Conservation (phyloP, 257 asterid species). For the Gentiana dahurica region DNA sequence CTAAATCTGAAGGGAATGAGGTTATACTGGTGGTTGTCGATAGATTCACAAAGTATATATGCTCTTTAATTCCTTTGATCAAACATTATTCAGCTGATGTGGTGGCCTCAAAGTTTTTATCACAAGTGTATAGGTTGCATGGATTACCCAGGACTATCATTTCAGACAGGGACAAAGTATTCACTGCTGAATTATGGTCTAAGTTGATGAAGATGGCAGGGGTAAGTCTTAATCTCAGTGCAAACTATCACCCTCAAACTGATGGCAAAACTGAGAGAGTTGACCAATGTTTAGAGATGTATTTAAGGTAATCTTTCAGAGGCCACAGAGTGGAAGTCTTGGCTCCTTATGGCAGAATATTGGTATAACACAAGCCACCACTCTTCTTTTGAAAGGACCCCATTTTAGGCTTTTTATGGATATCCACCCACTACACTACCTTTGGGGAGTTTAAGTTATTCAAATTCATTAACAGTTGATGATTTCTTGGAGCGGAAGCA, state of each 20-base stretch:
- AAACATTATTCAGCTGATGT: no score
- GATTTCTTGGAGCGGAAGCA: no score
- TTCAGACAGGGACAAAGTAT: not conserved
- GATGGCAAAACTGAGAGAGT: no score
- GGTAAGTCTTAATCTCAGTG: not conserved
- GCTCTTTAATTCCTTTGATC: not conserved
- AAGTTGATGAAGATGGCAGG: not conserved
- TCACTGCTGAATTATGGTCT: not conserved
- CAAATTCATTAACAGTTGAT: no score
- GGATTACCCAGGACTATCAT: not conserved
- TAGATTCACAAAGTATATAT: not conserved
- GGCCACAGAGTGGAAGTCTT: not conserved
- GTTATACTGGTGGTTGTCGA: constrained; percentile 1
- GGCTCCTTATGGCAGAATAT: not conserved
- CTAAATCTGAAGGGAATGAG: not conserved
- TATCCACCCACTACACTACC: not conserved
- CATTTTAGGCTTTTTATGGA: not conserved
- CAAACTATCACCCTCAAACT: not conserved
- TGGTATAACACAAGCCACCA: not conserved
- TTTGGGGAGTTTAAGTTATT: no score
- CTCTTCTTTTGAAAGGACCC: not conserved
- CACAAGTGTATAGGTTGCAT: not conserved
- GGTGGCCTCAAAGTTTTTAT: no score
- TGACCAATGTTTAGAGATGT: not conserved
- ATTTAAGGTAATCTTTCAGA: not conserved